Evolutionary conservation across 106 monocot species (phyloP), one percentile per base, ranked within the genome.

Genomic region (Chionographis japonica): DNA sequence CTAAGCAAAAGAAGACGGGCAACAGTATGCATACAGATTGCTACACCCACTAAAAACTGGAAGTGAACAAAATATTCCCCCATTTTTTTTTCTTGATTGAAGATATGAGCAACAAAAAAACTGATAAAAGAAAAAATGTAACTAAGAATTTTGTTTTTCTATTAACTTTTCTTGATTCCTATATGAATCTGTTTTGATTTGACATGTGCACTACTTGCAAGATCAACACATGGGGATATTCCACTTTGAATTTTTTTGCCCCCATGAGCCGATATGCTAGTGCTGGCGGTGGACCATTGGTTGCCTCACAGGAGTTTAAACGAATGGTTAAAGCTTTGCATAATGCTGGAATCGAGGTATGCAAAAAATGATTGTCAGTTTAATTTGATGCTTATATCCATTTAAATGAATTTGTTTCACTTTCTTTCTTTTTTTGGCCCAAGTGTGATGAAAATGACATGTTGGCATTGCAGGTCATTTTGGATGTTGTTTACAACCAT

Each of bases 191-290:
- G 27, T 40, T 40, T 16, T 27, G 17, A 38, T 10, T 50, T 19
- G 50, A 4, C 69, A 42, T n/a, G n/a, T 66, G 17, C 49, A 55
- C 8, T 46, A 46, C 55, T 66, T 83, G 14, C 54, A 62, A 98
- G 97, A 74, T 98, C 50, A 98, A 98, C 61, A 93, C 92, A 67
- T 98, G 97, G 97, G 97, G 97, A 0, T 98, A 98, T 80, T 98
- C 97, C 50, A 98, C 97, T 11, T 54, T 98, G 17, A 98, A 92
- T 60, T 98, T 98, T 85, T 98, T 98, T 78, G 78, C 97, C n/a
- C 92, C 97, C 17, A 98, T 98, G 97, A 90, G 92, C 74, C 89
- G 97, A 17, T 98, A 98, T 87, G 97, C 92, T 50, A 90, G 90
- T 85, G 61, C 56, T 75, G 90, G 89, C 68, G 86, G 92, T 78